A percentile compares a stretch with the other conserved stretches of the same genome.
Evolutionary conservation across 306 rosid genomes (phyloP).

Genomic region (Begonia loranthoides): DNA sequence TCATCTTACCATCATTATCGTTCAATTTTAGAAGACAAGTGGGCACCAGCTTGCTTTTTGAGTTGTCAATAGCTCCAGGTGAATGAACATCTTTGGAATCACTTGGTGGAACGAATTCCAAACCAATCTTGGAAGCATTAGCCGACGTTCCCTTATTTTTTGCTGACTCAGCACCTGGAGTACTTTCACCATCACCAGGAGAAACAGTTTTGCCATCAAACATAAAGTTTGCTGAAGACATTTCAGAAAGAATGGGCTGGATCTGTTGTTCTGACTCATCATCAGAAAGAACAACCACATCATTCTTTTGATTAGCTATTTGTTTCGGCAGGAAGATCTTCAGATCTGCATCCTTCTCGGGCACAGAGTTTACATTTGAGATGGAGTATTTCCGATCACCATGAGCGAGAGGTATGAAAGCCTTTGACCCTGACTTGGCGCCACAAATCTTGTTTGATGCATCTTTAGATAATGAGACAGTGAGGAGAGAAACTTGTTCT

Average conservation of each 20-base stretch:
- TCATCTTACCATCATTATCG: conserved; percentile 24
- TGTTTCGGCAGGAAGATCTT: conserved; percentile 22
- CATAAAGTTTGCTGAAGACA: conserved; percentile 16
- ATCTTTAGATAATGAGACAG: conserved; percentile 45
- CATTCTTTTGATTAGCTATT: conserved; percentile 16
- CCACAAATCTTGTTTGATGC: conserved; percentile 27
- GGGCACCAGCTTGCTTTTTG: conserved; percentile 15
- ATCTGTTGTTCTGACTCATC: conserved; percentile 44
- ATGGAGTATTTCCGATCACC: conserved; percentile 14
- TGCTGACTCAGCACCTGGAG: conserved; percentile 19
- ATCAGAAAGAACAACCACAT: conserved; percentile 63
- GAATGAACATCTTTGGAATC: conserved; percentile 20
- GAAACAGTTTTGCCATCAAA: conserved; percentile 23
- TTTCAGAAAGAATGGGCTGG: conserved; percentile 22
- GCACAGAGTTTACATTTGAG: conserved; percentile 24
- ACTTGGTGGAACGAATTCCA: conserved; percentile 22
- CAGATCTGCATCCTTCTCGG: conserved; percentile 24
- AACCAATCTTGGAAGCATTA: conserved; percentile 23
- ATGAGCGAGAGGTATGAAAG: conserved; percentile 22
- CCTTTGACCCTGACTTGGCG: conserved; percentile 18
- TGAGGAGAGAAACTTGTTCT: conserved; percentile 51
- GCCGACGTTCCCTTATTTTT: conserved; percentile 21
- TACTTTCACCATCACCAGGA: conserved; percentile 20
- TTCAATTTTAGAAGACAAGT: conserved; percentile 25
- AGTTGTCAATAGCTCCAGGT: conserved; percentile 22